Percentiles rank a stretch among this genome's conserved stretches.
Evolutionary conservation across 2,329 filamentous ascomycete species (phyloP).

Genomic region (Ploettnerulaceae sp.): DNA sequence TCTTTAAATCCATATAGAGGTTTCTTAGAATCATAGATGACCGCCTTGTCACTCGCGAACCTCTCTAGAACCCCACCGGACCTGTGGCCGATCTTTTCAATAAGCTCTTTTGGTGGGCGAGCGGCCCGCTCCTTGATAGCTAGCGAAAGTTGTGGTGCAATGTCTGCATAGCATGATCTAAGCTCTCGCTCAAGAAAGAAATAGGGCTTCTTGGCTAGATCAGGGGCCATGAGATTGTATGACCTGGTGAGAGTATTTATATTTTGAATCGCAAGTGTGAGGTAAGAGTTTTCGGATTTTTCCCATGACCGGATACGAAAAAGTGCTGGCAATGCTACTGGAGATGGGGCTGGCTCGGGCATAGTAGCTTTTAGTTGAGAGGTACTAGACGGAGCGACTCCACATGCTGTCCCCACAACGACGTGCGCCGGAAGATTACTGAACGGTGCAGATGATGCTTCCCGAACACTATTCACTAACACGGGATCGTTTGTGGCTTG

Average conservation of each 20-base stretch:
- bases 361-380: background rate
- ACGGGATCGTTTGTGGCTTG: constrained; percentile 46
- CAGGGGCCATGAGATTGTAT: constrained; percentile 93
- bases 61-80: constrained; percentile 56
- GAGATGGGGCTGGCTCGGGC: constrained; percentile 10
- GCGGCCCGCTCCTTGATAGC: constrained; percentile 67
- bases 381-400: background rate
- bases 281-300: constrained; percentile 65
- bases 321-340: constrained; percentile 44
- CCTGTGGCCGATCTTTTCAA: constrained; percentile 39
- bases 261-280: constrained; percentile 67
- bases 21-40: constrained; percentile 68
- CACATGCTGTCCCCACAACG: constrained; percentile 17
- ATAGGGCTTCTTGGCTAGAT: constrained; percentile 89
- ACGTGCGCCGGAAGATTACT: constrained; percentile 15
- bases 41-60: constrained; percentile 50
- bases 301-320: constrained; percentile 81
- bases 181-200: constrained; percentile 80
- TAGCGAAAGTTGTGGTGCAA: constrained; percentile 69
- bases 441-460: constrained; percentile 25
- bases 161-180: constrained; percentile 74
- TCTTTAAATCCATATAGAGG: constrained; percentile 82
- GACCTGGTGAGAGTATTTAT: constrained; percentile 77
- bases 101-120: constrained; percentile 39
- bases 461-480: constrained; percentile 43